Percentiles rank a stretch among this genome's conserved stretches.
Evolutionary conservation across 495 filamentous ascomycete species (phyloP).

Genomic region (Annulohypoxylon bovei): DNA sequence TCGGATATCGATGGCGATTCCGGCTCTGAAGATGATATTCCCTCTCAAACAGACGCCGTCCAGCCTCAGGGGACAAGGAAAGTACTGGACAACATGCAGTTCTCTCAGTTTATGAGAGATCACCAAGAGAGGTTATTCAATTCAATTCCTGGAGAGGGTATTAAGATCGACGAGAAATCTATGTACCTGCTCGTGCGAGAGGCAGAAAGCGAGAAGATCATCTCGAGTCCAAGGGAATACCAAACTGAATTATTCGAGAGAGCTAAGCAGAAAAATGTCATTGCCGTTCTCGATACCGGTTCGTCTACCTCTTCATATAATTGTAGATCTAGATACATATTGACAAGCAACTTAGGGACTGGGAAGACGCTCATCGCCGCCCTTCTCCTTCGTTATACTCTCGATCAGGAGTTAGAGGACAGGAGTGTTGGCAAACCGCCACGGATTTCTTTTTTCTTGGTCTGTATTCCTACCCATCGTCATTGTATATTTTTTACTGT

Average conservation of each 20-base stretch:
- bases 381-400: slow-evolving; percentile 78
- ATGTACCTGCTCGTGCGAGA: slow-evolving; percentile 39
- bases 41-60: slow-evolving; percentile 30
- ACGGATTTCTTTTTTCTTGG: slow-evolving; percentile 86
- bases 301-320: background rate
- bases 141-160: slow-evolving; percentile 11
- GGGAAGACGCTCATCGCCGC: slow-evolving; percentile 97
- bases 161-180: slow-evolving; percentile 41
- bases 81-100: slow-evolving; percentile 53
- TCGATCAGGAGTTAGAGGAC: slow-evolving; percentile 80
- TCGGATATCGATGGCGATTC: slow-evolving; percentile 16
- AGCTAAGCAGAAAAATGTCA: slow-evolving; percentile 86
- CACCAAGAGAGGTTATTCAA: slow-evolving; percentile 44
- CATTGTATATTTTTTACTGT: background rate
- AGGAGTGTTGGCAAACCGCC: slow-evolving; percentile 67
- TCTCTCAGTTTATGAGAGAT: slow-evolving; percentile 39
- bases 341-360: slow-evolving; percentile 68
- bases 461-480: slow-evolving; percentile 47
- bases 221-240: slow-evolving; percentile 84
- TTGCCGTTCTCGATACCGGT: slow-evolving; percentile 97
- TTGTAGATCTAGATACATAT: slow-evolving; percentile 9
- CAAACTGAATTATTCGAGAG: slow-evolving; percentile 92
- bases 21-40: slow-evolving; percentile 38
- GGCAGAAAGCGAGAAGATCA: slow-evolving; percentile 60
- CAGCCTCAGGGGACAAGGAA: slow-evolving; percentile 46